Evolutionary conservation across 441 rosid species (phyloP).

Genomic region (Gossypium laxum): DNA sequence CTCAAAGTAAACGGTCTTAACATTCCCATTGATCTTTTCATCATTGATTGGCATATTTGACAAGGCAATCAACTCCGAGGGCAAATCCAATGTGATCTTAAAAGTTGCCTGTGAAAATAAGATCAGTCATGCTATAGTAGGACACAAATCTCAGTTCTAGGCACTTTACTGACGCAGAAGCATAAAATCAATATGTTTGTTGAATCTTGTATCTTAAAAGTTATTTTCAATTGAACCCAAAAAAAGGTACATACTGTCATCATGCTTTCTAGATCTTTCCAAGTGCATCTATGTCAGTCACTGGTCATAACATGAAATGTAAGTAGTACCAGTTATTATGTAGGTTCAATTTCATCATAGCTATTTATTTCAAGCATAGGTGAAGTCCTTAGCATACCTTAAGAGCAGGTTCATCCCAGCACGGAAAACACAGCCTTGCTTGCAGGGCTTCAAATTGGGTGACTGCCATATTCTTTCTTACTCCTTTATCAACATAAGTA

Average conservation of each 20-base stretch:
- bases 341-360: background rate
- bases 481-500: conserved; percentile 60
- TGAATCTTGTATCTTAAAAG: background rate
- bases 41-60: conserved; percentile 75
- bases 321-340: background rate
- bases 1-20: conserved; percentile 58
- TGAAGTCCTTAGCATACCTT: conserved; percentile 35
- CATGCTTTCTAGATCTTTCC: background rate
- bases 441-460: conserved; percentile 93
- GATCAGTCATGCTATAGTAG: background rate
- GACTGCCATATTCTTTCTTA: conserved; percentile 92
- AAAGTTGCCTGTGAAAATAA: conserved; percentile 56
- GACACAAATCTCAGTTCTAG: background rate
- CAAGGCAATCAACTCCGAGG: conserved; percentile 66
- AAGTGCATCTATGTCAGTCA: background rate
- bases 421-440: conserved; percentile 89
- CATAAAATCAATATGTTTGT: background rate
- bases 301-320: background rate
- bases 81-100: conserved; percentile 76
- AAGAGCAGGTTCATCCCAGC: conserved; percentile 96
- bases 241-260: background rate
- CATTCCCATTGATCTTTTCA: conserved; percentile 54
- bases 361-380: background rate
- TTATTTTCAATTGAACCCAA: background rate
- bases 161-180: background rate